These are phyloP conservation scores for Paramecium primaurelia DNA, from an alignment of 73 alveolate genomes.

Conservation along the genomic window DNA sequence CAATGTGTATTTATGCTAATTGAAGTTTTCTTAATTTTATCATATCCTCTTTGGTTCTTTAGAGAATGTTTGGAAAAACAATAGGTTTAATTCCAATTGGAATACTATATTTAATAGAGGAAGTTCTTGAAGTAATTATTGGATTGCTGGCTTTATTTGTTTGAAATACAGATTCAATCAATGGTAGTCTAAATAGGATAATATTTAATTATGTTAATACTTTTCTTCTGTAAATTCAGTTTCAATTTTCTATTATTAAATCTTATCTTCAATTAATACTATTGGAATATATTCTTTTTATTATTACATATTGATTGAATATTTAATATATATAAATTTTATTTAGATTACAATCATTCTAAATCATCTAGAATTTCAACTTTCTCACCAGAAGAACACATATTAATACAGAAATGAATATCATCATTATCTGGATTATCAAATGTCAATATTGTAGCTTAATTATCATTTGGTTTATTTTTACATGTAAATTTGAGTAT, in stretches of 20 bases:
- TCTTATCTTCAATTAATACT: not conserved
- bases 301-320: not conserved
- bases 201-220: not conserved
- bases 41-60: not conserved
- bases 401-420: slow-evolving; percentile 47
- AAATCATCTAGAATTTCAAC: slow-evolving; percentile 45
- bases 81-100: not conserved
- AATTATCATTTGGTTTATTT: slow-evolving; percentile 37
- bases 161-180: not conserved
- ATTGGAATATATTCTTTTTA: not conserved
- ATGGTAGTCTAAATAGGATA: not conserved
- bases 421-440: slow-evolving; percentile 56
- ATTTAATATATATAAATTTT: not conserved
- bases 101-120: not conserved
- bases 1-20: not conserved
- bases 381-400: slow-evolving; percentile 50
- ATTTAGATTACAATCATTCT: not conserved
- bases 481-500: not conserved
- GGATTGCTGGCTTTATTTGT: not conserved
- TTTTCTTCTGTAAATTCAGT: not conserved
- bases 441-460: not conserved
- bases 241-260: not conserved
- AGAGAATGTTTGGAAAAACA: not conserved
- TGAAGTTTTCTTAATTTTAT: not conserved
- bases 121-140: not conserved